Evolutionary conservation across 2,329 filamentous ascomycete genomes (phyloP), one percentile per base, ranked within the genome.

Genomic region (Rhynchosporium graminicola): DNA sequence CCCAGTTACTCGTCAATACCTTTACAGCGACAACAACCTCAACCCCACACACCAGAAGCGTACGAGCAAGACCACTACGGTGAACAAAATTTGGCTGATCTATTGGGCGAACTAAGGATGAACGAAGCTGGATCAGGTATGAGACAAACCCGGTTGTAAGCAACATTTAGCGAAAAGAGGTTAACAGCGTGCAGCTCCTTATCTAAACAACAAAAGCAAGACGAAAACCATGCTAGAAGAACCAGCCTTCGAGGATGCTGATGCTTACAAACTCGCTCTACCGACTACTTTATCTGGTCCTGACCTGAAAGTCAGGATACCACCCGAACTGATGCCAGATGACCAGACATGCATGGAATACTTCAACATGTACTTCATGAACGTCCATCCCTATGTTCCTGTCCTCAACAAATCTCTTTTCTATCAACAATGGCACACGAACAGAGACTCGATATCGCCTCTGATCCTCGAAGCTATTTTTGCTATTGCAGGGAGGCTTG

Each of bases 321-420:
- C 94, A 0, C 91, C 90, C 0, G 92, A 96, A 71, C 83, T 98
- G 71, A 97, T 98, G 92, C 94, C 94, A 0, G 84, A 89, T 36
- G 92, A 97, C 38, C 87, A 91, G 50, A 91, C 91, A 42, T 88
- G 88, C 4, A 79, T 92, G 72, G 84, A 90, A 42, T 96, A 95
- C 73, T 96, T 98, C 74, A 87, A 95, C 45, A 89, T 96, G 48
- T 98, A 92, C 74, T 98, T 98, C 75, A 80, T 83, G 40, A 88
- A 97, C 69, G 90, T 97, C 38, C 95, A 98, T 72, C 93, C 93
- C 0, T 98, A 97, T 70, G 87, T 96, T 1, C 94, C 94, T 0
- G 92, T 98, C 3, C 79, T 98, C 59, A 93, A 95, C 77, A 90
- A 91, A 71, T 79, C 83, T 2, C 81, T 88, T 45, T 90, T 98